These are phyloP conservation scores for Senna tora DNA, from an alignment of 306 rosid species.

Conservation along the genomic window DNA sequence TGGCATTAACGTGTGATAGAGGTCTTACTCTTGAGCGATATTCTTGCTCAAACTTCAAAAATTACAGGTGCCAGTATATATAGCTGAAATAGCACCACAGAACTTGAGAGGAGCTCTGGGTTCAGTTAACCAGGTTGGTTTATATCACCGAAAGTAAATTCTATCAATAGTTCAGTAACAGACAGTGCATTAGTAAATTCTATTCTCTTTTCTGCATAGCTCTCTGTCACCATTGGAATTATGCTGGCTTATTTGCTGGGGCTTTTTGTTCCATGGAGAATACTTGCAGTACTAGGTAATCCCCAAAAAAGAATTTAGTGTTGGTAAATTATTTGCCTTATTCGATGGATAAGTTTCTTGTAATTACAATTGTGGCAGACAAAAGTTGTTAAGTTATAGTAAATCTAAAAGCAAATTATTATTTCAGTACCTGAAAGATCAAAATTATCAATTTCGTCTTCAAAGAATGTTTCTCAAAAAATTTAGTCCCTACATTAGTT, in stretches of 20 bases:
- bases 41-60: slow-evolving; percentile 36
- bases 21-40: slow-evolving; percentile 19
- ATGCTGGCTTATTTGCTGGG: slow-evolving; percentile 94
- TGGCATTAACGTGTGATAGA: slow-evolving; percentile 37
- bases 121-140: slow-evolving; percentile 86
- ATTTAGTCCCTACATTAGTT: too few relatives aligned
- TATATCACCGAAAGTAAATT: slow-evolving; percentile 22
- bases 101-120: slow-evolving; percentile 81
- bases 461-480: too few relatives aligned
- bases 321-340: slow-evolving; percentile 10
- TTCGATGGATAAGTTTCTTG: slow-evolving; percentile 28
- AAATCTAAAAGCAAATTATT: not conserved
- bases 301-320: slow-evolving; percentile 25
- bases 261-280: slow-evolving; percentile 89
- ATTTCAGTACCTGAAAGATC: too few relatives aligned
- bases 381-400: not conserved
- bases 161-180: slow-evolving; percentile 9
- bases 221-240: slow-evolving; percentile 89
- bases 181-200: slow-evolving; percentile 13
- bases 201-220: slow-evolving; percentile 53
- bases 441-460: too few relatives aligned
- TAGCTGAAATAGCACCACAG: slow-evolving; percentile 96
- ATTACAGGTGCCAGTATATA: slow-evolving; percentile 84
- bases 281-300: slow-evolving; percentile 93
- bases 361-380: slow-evolving; percentile 25